Percentiles rank a stretch among this genome's conserved stretches.
Evolutionary conservation across 1,284 basidiomycete genomes (phyloP).

Genomic region (Pholiota adiposa): DNA sequence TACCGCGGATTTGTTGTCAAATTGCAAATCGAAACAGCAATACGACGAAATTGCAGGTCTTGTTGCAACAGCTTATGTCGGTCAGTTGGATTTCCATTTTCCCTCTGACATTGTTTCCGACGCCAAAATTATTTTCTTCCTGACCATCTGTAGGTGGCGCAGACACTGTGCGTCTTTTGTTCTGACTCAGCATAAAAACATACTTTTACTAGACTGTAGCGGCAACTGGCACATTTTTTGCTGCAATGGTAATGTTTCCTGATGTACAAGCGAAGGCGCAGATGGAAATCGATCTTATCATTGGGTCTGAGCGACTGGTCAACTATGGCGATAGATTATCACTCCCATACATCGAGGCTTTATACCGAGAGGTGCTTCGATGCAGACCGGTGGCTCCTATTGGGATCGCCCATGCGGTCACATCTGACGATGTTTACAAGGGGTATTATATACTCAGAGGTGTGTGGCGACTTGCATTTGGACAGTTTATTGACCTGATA

Average conservation of each 20-base stretch:
- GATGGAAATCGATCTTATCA: slow-evolving; percentile 19
- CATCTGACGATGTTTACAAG: slow-evolving; percentile 25
- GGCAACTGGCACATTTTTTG: slow-evolving; percentile 15
- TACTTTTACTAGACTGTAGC: slow-evolving; percentile 13
- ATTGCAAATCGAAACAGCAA: slow-evolving; percentile 4
- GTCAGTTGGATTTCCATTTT: background rate
- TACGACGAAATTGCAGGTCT: slow-evolving; percentile 5
- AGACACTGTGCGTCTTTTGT: slow-evolving; percentile 16
- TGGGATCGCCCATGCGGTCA: slow-evolving; percentile 19
- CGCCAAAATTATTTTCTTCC: background rate
- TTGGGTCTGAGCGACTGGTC: slow-evolving; percentile 32
- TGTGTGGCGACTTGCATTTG: background rate
- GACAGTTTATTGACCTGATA: background rate
- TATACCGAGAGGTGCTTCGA: slow-evolving; percentile 33
- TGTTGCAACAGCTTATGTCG: slow-evolving; percentile 12
- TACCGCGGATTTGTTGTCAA: slow-evolving; percentile 4
- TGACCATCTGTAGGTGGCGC: slow-evolving; percentile 12
- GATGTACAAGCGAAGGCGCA: slow-evolving; percentile 17
- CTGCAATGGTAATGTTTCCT: slow-evolving; percentile 16
- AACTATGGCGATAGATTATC: slow-evolving; percentile 36
- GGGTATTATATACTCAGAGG: slow-evolving; percentile 30
- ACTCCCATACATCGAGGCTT: slow-evolving; percentile 36
- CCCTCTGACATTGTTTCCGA: background rate
- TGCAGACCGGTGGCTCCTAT: slow-evolving; percentile 24
- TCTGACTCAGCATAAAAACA: background rate